Conservation (phyloP, 768 basidiomycete genomes). For the Tephrocybe rancida region DNA sequence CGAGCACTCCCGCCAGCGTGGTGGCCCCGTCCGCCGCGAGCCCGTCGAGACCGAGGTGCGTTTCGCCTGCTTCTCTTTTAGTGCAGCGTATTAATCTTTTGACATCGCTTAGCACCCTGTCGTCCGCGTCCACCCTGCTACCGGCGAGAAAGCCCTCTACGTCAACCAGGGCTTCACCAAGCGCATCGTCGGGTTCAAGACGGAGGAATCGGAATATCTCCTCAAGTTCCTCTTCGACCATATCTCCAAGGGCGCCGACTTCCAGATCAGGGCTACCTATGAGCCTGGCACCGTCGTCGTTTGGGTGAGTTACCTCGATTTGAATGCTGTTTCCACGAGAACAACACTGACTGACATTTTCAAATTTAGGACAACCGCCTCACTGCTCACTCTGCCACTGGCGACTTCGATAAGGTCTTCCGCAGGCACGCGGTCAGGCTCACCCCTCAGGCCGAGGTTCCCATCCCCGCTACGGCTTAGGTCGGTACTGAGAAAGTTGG, state of each 20-base stretch:
- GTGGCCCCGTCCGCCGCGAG: slow-evolving; percentile 52
- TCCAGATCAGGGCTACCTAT: slow-evolving; percentile 51
- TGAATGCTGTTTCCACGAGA: not conserved
- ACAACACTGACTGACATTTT: not conserved
- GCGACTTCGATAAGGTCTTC: slow-evolving; percentile 35
- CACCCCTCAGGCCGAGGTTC: slow-evolving; percentile 52
- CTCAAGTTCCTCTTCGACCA: slow-evolving; percentile 59
- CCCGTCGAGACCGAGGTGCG: slow-evolving; percentile 47
- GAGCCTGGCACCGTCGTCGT: slow-evolving; percentile 57
- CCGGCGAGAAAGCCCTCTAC: slow-evolving; percentile 64
- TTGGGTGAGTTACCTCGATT: slow-evolving; percentile 39
- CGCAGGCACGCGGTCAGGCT: slow-evolving; percentile 46
- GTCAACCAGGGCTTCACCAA: slow-evolving; percentile 58
- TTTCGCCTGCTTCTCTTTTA: not conserved
- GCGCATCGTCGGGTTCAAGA: slow-evolving; percentile 55
- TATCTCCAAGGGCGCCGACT: slow-evolving; percentile 50
- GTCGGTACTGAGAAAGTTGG: too few relatives aligned
- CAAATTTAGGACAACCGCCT: slow-evolving; percentile 43
- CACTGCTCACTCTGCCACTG: slow-evolving; percentile 46
- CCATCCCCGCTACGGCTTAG: not conserved
- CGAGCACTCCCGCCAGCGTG: slow-evolving; percentile 42
- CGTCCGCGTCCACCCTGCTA: slow-evolving; percentile 61
- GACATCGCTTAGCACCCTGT: slow-evolving; percentile 43
- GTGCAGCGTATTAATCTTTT: not conserved
- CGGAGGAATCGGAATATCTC: slow-evolving; percentile 57